phyloP scores from a whole-genome alignment of 192 early-diverging fungal species.

The Pilaira anomala region DNA sequence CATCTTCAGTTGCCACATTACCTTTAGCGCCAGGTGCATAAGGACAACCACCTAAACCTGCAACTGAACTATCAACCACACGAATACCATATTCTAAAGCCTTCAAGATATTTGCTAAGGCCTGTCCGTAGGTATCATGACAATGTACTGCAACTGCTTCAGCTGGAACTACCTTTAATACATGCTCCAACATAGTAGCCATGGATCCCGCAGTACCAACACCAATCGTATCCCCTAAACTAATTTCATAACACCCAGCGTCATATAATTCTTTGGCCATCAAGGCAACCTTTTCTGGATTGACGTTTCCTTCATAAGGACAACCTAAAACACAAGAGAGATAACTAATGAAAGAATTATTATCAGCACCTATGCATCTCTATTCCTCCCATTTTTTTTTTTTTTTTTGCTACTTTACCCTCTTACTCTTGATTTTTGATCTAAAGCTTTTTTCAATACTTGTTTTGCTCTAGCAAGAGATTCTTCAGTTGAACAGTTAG shows the following conservation, averaged over 20 bases:
- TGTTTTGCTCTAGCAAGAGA: constrained; percentile 69
- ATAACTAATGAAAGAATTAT: constrained; percentile 54
- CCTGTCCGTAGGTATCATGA: constrained; percentile 98
- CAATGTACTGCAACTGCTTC: constrained; percentile 87
- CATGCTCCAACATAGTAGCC: constrained; percentile 64
- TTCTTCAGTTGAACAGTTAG: constrained; percentile 87
- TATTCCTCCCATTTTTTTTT: background rate
- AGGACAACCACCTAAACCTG: constrained; percentile 94
- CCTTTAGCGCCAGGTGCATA: constrained; percentile 95
- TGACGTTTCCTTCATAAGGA: constrained; percentile 84
- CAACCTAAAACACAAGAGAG: constrained; percentile 91
- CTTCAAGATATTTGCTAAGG: constrained; percentile 86
- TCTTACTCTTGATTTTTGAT: constrained; percentile 64
- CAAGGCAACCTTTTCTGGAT: constrained; percentile 63
- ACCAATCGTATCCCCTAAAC: constrained; percentile 95
- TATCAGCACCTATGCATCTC: background rate
- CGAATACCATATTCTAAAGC: constrained; percentile 81
- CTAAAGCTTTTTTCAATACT: constrained; percentile 62
- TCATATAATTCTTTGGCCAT: constrained; percentile 72
- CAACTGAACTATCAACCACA: constrained; percentile 90
- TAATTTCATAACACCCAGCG: constrained; percentile 97
- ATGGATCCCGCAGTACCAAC: constrained; percentile 76
- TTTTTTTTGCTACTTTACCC: constrained; percentile 58
- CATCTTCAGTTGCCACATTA: constrained; percentile 96
- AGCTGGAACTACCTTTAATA: constrained; percentile 66